Evolutionary conservation across 1,139 yeast genomes (phyloP).

Genomic region (Taphrina sp.): DNA sequence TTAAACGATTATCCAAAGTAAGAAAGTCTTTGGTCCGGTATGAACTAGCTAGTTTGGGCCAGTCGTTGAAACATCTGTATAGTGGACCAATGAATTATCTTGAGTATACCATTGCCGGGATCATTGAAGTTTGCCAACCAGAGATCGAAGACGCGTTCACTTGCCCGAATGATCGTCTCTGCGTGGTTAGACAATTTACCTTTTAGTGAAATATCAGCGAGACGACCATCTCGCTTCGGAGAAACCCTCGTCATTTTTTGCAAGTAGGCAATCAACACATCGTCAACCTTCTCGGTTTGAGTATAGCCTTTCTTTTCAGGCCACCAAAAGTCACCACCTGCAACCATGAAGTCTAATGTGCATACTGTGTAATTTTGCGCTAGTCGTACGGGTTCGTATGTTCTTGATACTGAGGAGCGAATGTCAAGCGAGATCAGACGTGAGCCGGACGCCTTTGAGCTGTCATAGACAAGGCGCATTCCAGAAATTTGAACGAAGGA

Average conservation of each 20-base stretch:
- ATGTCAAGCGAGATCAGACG: constrained; percentile 15
- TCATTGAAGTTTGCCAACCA: constrained; percentile 4
- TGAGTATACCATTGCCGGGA: background rate
- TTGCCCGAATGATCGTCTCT: background rate
- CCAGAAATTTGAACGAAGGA: constrained; percentile 27
- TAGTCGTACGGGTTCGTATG: background rate
- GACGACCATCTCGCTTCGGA: constrained; percentile 17
- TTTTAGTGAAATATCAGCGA: constrained; percentile 6
- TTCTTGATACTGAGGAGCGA: background rate
- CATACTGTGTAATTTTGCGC: constrained; percentile 11
- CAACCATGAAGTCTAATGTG: constrained; percentile 30
- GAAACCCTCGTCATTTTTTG: background rate
- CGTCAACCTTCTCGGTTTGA: constrained; percentile 23
- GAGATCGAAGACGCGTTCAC: constrained; percentile 2
- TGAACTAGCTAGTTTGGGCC: too few relatives aligned
- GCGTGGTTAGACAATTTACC: constrained; percentile 11
- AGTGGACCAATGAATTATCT: background rate
- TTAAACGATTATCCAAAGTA: too few relatives aligned
- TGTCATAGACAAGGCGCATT: constrained; percentile 10
- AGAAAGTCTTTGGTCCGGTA: too few relatives aligned
- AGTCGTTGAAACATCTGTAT: background rate
- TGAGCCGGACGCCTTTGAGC: constrained; percentile 13
- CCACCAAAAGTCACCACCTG: constrained; percentile 33
- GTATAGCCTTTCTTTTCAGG: constrained; percentile 13
- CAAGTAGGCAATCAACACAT: constrained; percentile 8